These are phyloP conservation scores for Leonotis leonurus DNA, from an alignment of 257 asterid genomes.

Conservation along the genomic window DNA sequence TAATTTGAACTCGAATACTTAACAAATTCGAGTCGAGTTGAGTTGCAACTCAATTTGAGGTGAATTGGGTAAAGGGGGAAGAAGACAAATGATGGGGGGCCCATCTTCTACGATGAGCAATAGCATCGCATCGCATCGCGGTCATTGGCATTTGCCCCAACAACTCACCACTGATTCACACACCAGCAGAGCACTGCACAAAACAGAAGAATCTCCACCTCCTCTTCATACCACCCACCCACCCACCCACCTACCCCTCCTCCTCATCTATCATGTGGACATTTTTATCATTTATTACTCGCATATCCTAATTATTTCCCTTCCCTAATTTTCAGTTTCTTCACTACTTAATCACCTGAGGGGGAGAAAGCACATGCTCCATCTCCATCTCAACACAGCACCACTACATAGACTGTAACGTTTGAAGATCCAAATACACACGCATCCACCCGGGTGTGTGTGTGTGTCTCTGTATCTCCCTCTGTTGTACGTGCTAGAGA, in stretches of 20 bases:
- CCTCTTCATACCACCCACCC: neutral
- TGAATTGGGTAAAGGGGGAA: too few species aligned
- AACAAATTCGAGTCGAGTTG: too few species aligned
- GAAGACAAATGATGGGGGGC: neutral
- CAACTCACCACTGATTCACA: neutral
- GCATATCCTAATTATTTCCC: neutral
- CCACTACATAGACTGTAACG: conserved; percentile 21
- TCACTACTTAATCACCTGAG: neutral
- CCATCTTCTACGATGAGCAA: neutral
- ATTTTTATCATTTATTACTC: neutral
- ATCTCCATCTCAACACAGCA: conserved; percentile 10
- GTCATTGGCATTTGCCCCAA: neutral
- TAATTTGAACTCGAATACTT: too few species aligned
- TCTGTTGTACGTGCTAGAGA: conserved; percentile 1
- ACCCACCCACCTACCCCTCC: neutral
- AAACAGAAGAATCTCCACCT: neutral
- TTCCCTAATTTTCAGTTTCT: neutral
- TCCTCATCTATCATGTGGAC: neutral
- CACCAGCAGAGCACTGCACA: too few species aligned
- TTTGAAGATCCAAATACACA: conserved; percentile 12
- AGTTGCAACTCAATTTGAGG: too few species aligned
- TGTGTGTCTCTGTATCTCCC: neutral
- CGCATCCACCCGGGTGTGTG: conserved; percentile 30
- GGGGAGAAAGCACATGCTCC: conserved; percentile 15
- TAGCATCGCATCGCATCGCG: too few species aligned